A percentile compares a stretch with the other conserved stretches of the same genome.
Conservation (phyloP, 768 basidiomycete species). For the Mycena metata region DNA sequence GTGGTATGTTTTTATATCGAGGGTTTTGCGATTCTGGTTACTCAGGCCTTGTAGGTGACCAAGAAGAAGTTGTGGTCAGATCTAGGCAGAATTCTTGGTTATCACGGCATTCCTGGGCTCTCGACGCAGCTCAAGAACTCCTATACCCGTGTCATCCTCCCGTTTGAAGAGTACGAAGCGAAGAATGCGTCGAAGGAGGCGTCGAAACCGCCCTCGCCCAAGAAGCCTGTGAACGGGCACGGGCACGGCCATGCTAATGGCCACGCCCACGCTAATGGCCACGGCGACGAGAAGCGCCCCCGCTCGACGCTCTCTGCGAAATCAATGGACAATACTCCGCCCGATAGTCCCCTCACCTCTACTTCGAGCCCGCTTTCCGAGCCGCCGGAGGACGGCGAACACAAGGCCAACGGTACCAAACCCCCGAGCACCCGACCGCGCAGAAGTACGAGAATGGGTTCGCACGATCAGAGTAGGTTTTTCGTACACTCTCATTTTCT, state of each 20-base stretch:
- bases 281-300: slow-evolving; percentile 51
- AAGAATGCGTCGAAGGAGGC: slow-evolving; percentile 33
- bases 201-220: slow-evolving; percentile 47
- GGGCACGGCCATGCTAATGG: too few species aligned
- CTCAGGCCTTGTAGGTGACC: slow-evolving; percentile 71
- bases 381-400: slow-evolving; percentile 82
- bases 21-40: slow-evolving; percentile 22
- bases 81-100: slow-evolving; percentile 85
- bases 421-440: slow-evolving; percentile 58
- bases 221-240: slow-evolving; percentile 56
- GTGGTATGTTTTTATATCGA: slow-evolving; percentile 64
- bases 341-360: slow-evolving; percentile 81
- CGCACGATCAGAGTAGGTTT: slow-evolving; percentile 64
- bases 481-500: slow-evolving; percentile 13
- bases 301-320: slow-evolving; percentile 55
- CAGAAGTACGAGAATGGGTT: slow-evolving; percentile 64
- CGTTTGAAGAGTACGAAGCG: slow-evolving; percentile 92
- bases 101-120: slow-evolving; percentile 84
- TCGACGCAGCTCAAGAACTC: slow-evolving; percentile 92
- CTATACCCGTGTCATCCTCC: slow-evolving; percentile 91
- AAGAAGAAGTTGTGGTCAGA: slow-evolving; percentile 90
- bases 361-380: slow-evolving; percentile 86
- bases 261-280: slow-evolving; percentile 22
- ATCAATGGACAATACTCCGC: slow-evolving; percentile 67
- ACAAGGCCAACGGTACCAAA: slow-evolving; percentile 61